Evolutionary conservation across 2,329 filamentous ascomycete species (phyloP), one percentile per base, ranked within the genome.

Genomic region (Penicillium thymicola): DNA sequence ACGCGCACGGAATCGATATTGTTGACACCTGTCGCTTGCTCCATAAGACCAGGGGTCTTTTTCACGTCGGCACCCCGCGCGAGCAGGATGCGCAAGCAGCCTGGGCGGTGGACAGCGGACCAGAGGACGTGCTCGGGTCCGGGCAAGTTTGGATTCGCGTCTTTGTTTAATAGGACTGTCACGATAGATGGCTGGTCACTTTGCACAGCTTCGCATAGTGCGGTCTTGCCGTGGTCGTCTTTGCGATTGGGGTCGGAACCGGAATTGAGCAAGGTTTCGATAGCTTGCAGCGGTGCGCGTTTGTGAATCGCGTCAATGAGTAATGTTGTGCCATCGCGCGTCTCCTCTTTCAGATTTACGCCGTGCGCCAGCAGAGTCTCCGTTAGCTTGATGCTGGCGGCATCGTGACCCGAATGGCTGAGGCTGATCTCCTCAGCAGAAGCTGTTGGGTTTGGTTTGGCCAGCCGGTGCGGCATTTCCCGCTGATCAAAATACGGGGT

Each of bases 101-200:
- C 72, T 0, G 85, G 77, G 50, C 86, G 79, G 70, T 85, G 83
- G 0, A 81, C 82, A 0, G 85, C 79, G 2, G 85, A 84, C 86
- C 86, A 87, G 25, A 89, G 78, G 72, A 86, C 82, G 73, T 89
- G 84, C 70, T 88, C 87, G 11, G 86, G 85, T 1, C 84, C 86
- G 1, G 87, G 87, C 6, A 89, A 75, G 67, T 90, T 89, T 9
- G 86, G 81, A 64, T 89, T 82, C 2, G 87, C 87, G 3, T 82
- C 81, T 53, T 85, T 79, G 50, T 88, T 78, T 2, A 85, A 71
- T 16, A 85, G 69, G 4, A 75, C 67, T 1, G 72, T 76, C 57
- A 87, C 81, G 1, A 87, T 75, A 56, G 88, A 85, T 47, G 80
- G 72, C 6, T 86, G 79, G 11, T 79, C 79, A 18, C 76, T 75